Base-by-base conservation (phyloP, 2,329 filamentous ascomycete species). In the Cylindrodendrum hubeiense region DNA sequence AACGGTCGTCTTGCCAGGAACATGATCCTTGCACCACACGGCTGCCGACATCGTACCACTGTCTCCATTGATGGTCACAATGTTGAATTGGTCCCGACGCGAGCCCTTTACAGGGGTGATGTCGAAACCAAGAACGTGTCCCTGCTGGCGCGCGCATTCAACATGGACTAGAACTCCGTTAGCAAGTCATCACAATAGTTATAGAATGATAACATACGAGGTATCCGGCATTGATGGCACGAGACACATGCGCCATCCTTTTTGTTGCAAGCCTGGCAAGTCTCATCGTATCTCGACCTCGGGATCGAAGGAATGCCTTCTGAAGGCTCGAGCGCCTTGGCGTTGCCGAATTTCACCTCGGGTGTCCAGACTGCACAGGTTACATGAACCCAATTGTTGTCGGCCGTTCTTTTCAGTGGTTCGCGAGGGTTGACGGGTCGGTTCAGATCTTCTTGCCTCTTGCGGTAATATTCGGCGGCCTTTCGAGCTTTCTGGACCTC, bases 371-470 rank as follows among this genome's bases (percentile, higher is more conserved):
- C 85, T 1, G 96, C 95, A 76, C 96, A 99, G 39, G 92, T 91
- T 28, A 98, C 94, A 77, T 99, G 96, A 17, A 98, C 93, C 96
- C 96, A 99, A 76, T 98, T 98, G 81, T 98, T 98, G 77, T 97
- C 94, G 4, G 92, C 93, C 0, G 96, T 99, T 52, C 93, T 90
- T 81, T 99, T 99, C 67, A 99, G 84, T 4, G 96, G 92, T 77
- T 98, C 96, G 51, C 96, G 89, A 26, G 96, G 96, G 69, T 93
- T 89, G 37, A 91, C 80, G 1, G 96, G 95, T 51, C 95, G 92
- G 71, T 94, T 94, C 73, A 91, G 89, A 66, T 95, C 92, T 75
- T 93, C 89, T 79, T 99, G 95, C 75, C 89, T 91, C 77, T 92
- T 92, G 43, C 89, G 89, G 78, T 97, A 97, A 60, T 90, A 90